These are phyloP conservation scores for Penicillium roqueforti DNA, from an alignment of 495 filamentous ascomycete genomes.

Conservation along the genomic window DNA sequence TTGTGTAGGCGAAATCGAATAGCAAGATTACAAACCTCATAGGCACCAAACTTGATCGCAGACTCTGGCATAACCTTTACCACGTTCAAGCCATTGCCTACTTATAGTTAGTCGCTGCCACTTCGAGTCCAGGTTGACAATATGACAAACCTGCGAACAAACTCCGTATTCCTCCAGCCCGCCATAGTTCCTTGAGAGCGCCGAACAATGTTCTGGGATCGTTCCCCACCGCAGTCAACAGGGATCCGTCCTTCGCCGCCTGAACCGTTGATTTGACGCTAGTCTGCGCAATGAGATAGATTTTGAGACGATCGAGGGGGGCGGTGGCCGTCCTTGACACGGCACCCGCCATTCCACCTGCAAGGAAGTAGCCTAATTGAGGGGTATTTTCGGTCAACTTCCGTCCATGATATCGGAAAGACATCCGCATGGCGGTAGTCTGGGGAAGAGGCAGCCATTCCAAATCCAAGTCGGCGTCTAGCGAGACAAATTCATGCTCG, in stretches of 20 bases:
- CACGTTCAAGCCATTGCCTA: conserved; percentile 95
- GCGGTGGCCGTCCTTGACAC: conserved; percentile 91
- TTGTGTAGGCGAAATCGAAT: neutral
- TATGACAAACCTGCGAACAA: conserved; percentile 80
- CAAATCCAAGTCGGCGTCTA: conserved; percentile 40
- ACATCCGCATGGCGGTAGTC: conserved; percentile 47
- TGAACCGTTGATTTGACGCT: conserved; percentile 55
- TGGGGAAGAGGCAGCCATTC: conserved; percentile 45
- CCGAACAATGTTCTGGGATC: conserved; percentile 63
- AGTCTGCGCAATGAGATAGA: conserved; percentile 94
- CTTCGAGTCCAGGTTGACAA: neutral
- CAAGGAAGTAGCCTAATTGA: conserved; percentile 91
- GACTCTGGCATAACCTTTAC: conserved; percentile 98
- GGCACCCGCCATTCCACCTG: conserved; percentile 87
- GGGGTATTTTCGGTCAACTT: conserved; percentile 62
- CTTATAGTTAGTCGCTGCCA: conserved; percentile 6
- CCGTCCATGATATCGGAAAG: conserved; percentile 48
- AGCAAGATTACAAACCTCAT: conserved; percentile 54
- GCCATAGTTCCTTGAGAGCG: conserved; percentile 74
- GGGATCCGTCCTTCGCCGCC: conserved; percentile 68
- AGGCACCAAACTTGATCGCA: conserved; percentile 94
- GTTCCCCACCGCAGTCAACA: conserved; percentile 60
- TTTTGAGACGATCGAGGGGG: conserved; percentile 93
- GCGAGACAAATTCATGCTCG: conserved; percentile 28
- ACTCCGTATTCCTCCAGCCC: conserved; percentile 80